Evolutionary conservation across 2,329 filamentous ascomycete genomes (phyloP), one percentile per base, ranked within the genome.

Genomic region (Botryotinia globosa): DNA sequence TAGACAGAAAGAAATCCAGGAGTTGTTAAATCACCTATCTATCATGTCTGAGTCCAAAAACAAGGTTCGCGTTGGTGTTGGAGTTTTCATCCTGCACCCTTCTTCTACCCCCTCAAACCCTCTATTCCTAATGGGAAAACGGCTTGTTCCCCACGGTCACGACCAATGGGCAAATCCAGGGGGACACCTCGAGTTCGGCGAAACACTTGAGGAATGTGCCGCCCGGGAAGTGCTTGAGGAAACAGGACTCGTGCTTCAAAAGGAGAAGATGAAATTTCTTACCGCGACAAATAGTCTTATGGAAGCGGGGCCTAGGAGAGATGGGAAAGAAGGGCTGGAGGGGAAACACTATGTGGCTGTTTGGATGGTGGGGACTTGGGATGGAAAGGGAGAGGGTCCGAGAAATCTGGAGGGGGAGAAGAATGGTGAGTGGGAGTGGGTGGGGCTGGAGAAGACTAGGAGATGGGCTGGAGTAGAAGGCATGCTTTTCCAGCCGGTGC

Each of bases 261-360:
- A 61, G 37, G 34, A 61, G 5, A 12, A 39, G 9, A 39, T 61
- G 34, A 61, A 37, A 61, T 61, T 61, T n/a, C 58, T 61, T 25
- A 61, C 58, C 34, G 58, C 58, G 22, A 61, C 58, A 22, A 61
- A 61, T 39, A 61, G 58, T 61, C 32, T 61, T 25, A 61, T 61
- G 58, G 58, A 61, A 37, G 58, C n/a, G n/a, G 61, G 39, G 18
- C 61, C 39, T 2, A 64, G 61, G 20, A 64, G 61, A 32, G 61
- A 64, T 44, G 39, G 39, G 18, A 64, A 45, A 4, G 39, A 44
- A 12, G 61, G 61, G 16, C 4, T 45, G 12, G 51, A 56, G n/a
- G 51, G 51, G 7, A 56, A 9, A 18, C 51, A 56, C n/a, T 56
- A 56, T 29, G 51, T 56, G n/a, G 51, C 51, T 56, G 7, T 56